Base-by-base conservation (phyloP, 2,329 filamentous ascomycete genomes). In the Ophiostoma triangulosporum region DNA sequence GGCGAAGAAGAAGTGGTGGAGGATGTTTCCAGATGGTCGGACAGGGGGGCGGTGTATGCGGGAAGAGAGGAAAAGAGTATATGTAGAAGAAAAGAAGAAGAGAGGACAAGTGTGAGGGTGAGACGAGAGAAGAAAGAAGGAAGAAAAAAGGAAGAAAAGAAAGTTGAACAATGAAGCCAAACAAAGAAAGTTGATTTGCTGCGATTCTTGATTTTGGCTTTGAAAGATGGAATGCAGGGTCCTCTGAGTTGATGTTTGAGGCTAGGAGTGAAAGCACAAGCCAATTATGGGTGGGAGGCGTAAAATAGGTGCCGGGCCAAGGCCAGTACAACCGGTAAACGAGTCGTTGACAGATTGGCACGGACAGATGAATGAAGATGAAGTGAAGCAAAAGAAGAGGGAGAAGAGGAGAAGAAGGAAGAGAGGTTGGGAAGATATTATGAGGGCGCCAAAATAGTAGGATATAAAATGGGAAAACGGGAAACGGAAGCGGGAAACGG, bases 201-300 rank as follows among this genome's bases (percentile, higher is more conserved):
- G 8, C 26, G 45, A 49, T 40, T 53, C 38, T 27, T 45, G 27
- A 17, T 40, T 32, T 40, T 24, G 29, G 40, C 50, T 45, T 26
- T 31, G 32, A 17, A 9, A 22, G 35, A 24, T 40, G 52, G 52
- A 53, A 53, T 53, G 52, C 46, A 53, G 52, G 46, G 52, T 40
- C 52, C 31, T 43, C 32, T 29, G 46, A 20, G 35, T 26, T 43
- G 40, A 45, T 31, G 17, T 24, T 43, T 24, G 38, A 43, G 38
- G 20, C 38, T n/a, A n/a, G n/a, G 38, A 43, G 38, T 24, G 38
- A 12, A 20, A 36, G 35, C 6, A 20, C 14, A 20, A 43, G n/a
- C 14, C 20, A 43, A 22, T n/a, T n/a, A n/a, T n/a, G n/a, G n/a
- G n/a, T n/a, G n/a, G 7, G 14, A 24, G 31, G 7, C 29, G 43